Percentiles rank a stretch among this genome's conserved stretches.
Evolutionary conservation across 2,329 filamentous ascomycete species (phyloP).

Genomic region (Phialocephala subalpina): DNA sequence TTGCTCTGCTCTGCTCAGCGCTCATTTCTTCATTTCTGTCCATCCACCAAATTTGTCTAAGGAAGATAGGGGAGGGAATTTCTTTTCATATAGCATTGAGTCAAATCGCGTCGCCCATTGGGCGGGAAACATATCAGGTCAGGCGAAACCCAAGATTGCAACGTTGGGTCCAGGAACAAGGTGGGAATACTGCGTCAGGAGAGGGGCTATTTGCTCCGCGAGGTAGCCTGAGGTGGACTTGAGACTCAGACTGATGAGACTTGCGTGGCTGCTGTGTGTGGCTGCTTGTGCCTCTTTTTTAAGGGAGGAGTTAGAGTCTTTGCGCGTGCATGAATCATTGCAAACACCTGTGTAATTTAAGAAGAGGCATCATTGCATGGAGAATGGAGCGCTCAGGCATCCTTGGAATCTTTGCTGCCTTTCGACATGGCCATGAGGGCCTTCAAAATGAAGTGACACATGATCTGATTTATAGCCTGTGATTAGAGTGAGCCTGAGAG

Average conservation of each 20-base stretch:
- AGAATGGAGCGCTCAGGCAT: constrained; percentile 14
- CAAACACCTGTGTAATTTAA: constrained; percentile 9
- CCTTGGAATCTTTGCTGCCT: neutral
- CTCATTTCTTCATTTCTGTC: neutral
- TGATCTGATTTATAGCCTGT: too few species aligned
- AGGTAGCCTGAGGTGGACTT: neutral
- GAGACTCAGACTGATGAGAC: neutral
- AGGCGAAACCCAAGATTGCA: neutral
- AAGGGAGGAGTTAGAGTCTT: neutral
- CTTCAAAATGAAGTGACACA: too few species aligned
- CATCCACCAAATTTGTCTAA: neutral
- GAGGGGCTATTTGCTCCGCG: neutral
- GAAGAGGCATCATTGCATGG: constrained; percentile 15
- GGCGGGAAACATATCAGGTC: neutral
- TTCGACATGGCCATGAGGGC: too few species aligned
- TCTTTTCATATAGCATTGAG: constrained; percentile 9
- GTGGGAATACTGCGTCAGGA: neutral
- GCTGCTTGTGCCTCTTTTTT: neutral
- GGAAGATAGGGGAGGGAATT: neutral
- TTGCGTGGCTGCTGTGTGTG: neutral
- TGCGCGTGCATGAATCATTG: constrained; percentile 4
- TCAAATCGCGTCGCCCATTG: neutral
- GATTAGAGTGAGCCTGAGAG: too few species aligned
- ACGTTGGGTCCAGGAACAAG: neutral
- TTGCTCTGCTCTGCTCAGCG: constrained; percentile 1